phyloP scores from a whole-genome alignment of 2,329 filamentous ascomycete genomes.

The Aciculosporium take region DNA sequence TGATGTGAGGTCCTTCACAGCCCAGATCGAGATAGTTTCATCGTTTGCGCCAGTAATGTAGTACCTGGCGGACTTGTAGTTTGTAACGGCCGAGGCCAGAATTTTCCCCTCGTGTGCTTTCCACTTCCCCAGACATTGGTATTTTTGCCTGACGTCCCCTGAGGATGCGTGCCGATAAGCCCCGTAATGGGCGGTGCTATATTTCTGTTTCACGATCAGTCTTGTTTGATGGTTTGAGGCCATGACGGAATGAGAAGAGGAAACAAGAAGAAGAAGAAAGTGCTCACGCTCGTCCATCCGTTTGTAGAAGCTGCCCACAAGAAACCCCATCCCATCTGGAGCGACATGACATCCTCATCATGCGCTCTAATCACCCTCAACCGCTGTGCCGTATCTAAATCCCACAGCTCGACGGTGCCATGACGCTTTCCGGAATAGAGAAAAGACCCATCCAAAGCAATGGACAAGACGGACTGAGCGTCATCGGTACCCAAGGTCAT shows the following conservation, averaged over 20 bases:
- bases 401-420: slow-evolving; percentile 90
- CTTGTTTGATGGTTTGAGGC: not conserved
- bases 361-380: slow-evolving; percentile 74
- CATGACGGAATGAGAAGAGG: not conserved
- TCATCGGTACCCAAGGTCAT: slow-evolving; percentile 49
- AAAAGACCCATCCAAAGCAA: slow-evolving; percentile 80
- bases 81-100: slow-evolving; percentile 65
- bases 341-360: slow-evolving; percentile 67
- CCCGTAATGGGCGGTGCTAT: slow-evolving; percentile 51
- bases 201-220: slow-evolving; percentile 34
- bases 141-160: slow-evolving; percentile 57
- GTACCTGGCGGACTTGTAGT: slow-evolving; percentile 57
- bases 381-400: slow-evolving; percentile 84
- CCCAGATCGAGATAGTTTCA: slow-evolving; percentile 78
- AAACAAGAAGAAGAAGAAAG: accelerated
- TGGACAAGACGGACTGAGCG: slow-evolving; percentile 53
- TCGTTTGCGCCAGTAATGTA: slow-evolving; percentile 93
- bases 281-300: slow-evolving; percentile 64
- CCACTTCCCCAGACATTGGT: slow-evolving; percentile 66
- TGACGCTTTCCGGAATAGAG: slow-evolving; percentile 81
- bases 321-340: slow-evolving; percentile 73
- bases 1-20: slow-evolving; percentile 37
- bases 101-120: slow-evolving; percentile 78
- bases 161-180: slow-evolving; percentile 34
- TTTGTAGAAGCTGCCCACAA: slow-evolving; percentile 82